Evolutionary conservation across 768 basidiomycete species (phyloP).

Genomic region (Boletales sp.): DNA sequence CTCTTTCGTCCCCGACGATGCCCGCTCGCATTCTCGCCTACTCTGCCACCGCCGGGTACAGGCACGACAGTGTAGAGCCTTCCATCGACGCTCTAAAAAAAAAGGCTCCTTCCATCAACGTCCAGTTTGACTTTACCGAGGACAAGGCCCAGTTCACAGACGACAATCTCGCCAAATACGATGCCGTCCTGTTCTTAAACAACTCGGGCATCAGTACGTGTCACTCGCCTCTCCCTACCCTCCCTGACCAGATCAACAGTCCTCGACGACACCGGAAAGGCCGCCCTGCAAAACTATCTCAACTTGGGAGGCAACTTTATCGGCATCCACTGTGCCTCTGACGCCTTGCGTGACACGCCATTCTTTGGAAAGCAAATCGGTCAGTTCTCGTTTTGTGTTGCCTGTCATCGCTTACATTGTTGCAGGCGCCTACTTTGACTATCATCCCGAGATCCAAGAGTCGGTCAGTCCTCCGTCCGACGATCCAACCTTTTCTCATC

Average conservation of each 20-base stretch:
- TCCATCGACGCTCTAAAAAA: constrained; percentile 55
- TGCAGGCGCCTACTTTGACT: constrained; percentile 64
- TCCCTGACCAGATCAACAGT: constrained; percentile 31
- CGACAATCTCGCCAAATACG: constrained; percentile 50
- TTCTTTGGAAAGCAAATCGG: constrained; percentile 60
- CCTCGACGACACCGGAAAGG: constrained; percentile 54
- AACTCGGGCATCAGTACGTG: constrained; percentile 64
- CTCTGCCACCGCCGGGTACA: constrained; percentile 56
- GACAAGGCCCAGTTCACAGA: constrained; percentile 55
- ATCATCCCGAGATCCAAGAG: constrained; percentile 61
- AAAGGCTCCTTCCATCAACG: constrained; percentile 42
- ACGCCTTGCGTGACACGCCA: constrained; percentile 52
- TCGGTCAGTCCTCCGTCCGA: constrained; percentile 44
- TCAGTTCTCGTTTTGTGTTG: constrained; percentile 17
- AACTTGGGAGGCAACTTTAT: constrained; percentile 69
- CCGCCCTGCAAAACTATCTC: constrained; percentile 61
- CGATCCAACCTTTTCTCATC: not conserved
- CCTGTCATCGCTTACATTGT: not conserved
- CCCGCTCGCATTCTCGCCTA: constrained; percentile 51
- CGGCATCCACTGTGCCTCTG: constrained; percentile 64
- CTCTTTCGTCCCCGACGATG: constrained; percentile 11
- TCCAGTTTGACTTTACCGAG: constrained; percentile 63
- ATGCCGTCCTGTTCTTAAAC: constrained; percentile 65
- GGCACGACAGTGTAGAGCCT: constrained; percentile 75
- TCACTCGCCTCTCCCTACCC: not conserved